Percentiles rank a stretch among this genome's conserved stretches.
Conservation (phyloP, 441 rosid species). For the Syzygium syzygioides region DNA sequence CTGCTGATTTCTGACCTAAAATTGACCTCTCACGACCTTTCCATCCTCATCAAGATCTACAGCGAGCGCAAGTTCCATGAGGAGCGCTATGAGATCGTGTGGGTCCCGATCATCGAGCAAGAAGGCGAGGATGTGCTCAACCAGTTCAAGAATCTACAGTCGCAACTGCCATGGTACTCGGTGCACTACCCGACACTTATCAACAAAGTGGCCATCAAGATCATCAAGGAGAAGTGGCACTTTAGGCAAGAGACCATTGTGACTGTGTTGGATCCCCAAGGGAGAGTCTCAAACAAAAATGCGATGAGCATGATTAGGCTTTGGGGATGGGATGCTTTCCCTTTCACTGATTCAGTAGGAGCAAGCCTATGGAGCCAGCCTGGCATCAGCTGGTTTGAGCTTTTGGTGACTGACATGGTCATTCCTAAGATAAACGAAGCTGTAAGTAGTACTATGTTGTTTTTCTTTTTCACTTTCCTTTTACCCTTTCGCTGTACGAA, state of each 20-base stretch:
- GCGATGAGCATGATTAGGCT: background rate
- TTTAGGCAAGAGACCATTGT: background rate
- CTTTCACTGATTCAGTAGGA: background rate
- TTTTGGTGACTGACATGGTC: background rate
- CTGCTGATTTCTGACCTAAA: background rate
- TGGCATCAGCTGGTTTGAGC: background rate
- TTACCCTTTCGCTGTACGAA: background rate
- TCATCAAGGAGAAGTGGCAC: constrained; percentile 14
- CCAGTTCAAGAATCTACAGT: background rate
- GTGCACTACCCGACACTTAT: background rate
- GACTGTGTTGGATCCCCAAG: background rate
- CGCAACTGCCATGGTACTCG: constrained; percentile 10
- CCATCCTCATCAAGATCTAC: background rate
- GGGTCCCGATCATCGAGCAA: background rate
- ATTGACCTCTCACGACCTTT: background rate
- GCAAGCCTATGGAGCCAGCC: background rate
- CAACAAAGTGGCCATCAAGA: background rate
- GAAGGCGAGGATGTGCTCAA: background rate
- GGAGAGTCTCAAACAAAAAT: background rate
- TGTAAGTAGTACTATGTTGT: background rate
- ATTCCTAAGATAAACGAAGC: background rate
- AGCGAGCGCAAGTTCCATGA: background rate
- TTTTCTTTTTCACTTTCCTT: background rate
- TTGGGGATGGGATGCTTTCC: background rate
- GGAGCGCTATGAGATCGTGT: background rate